Evolutionary conservation across 805 yeast genomes (phyloP).

Genomic region (Saturnispora mendoncae): DNA sequence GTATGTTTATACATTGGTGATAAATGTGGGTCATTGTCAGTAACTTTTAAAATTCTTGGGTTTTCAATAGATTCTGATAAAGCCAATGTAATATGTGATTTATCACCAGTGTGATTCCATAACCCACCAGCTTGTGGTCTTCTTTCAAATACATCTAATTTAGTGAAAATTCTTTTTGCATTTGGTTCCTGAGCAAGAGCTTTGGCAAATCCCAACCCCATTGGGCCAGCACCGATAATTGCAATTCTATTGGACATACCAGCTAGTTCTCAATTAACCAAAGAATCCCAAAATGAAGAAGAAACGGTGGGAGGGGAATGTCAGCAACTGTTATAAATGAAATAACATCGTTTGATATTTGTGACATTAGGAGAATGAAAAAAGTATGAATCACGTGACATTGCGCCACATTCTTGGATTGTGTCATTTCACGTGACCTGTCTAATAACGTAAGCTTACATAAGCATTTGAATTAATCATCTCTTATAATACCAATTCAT

Average conservation of each 20-base stretch:
- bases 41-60: conserved; percentile 14
- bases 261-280: background rate
- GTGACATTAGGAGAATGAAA: background rate
- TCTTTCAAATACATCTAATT: conserved; percentile 27
- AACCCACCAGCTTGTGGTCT: conserved; percentile 27
- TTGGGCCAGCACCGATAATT: conserved; percentile 30
- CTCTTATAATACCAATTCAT: background rate
- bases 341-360: conserved; percentile 4
- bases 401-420: background rate
- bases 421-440: conserved; percentile 6
- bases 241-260: conserved; percentile 18
- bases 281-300: background rate
- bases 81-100: conserved; percentile 19
- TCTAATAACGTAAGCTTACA: background rate
- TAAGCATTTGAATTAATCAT: background rate
- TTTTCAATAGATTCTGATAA: conserved; percentile 13
- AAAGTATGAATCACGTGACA: background rate
- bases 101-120: conserved; percentile 27
- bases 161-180: conserved; percentile 15
- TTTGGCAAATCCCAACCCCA: conserved; percentile 29
- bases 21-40: conserved; percentile 15
- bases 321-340: too few species aligned
- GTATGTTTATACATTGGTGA: conserved; percentile 30
- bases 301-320: too few species aligned
- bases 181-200: conserved; percentile 28